Percentiles rank a stretch among this genome's conserved stretches.
phyloP scores from a whole-genome alignment of 208 protist species.

The Acanthamoeba healyi region DNA sequence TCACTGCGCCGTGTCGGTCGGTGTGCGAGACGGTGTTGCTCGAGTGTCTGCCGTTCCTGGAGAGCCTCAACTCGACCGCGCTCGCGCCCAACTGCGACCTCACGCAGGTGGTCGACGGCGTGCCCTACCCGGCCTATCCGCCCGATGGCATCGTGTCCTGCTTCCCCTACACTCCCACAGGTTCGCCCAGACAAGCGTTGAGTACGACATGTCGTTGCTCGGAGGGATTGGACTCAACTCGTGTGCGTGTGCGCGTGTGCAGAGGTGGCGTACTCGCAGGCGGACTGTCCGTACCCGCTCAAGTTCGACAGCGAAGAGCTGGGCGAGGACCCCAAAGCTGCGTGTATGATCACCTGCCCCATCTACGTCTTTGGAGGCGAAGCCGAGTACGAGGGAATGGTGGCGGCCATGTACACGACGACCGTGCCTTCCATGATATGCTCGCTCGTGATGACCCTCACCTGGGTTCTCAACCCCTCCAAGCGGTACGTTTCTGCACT shows the following conservation, averaged over 20 bases:
- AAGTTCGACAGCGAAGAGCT: not conserved
- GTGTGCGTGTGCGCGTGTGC: not conserved
- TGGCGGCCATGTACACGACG: not conserved
- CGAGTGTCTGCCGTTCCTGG: not conserved
- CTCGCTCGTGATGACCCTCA: conserved; percentile 10
- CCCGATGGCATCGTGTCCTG: not conserved
- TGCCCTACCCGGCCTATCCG: not conserved
- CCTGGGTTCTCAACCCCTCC: conserved; percentile 29
- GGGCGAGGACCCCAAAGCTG: not conserved
- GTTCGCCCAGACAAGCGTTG: too few species aligned
- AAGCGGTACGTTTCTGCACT: not conserved
- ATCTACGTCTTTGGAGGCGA: conserved; percentile 16
- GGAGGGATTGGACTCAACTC: too few species aligned
- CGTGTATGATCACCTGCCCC: not conserved
- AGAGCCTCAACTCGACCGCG: not conserved
- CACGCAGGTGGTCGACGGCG: not conserved
- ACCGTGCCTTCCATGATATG: not conserved
- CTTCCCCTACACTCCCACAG: not conserved
- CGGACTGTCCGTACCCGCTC: conserved; percentile 20
- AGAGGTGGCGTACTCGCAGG: not conserved
- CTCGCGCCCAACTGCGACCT: not conserved
- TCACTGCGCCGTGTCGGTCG: not conserved
- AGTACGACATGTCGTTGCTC: too few species aligned
- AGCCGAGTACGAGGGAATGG: not conserved
- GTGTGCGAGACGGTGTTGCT: not conserved